These are phyloP conservation scores for Globisporangium mamillatum DNA, from an alignment of 352 stramenopile genomes.

Conservation along the genomic window DNA sequence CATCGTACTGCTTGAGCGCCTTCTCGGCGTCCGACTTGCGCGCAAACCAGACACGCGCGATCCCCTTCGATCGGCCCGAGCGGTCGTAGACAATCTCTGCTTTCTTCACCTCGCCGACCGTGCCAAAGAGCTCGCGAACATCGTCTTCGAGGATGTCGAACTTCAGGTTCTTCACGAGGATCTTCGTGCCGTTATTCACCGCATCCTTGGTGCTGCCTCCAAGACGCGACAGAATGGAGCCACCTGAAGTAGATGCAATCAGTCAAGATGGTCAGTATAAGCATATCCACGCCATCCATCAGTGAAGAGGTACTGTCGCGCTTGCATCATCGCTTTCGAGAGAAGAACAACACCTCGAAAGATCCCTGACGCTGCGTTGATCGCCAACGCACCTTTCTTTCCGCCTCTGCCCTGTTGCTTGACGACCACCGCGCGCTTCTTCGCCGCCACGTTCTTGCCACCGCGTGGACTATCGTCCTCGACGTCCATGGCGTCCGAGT, in stretches of 20 bases:
- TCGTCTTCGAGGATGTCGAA: slow-evolving; percentile 84
- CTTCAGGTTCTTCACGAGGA: slow-evolving; percentile 83
- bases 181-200: slow-evolving; percentile 52
- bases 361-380: slow-evolving; percentile 10
- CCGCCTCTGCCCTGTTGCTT: slow-evolving; percentile 39
- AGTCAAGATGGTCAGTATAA: background rate
- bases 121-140: slow-evolving; percentile 75
- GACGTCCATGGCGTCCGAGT: slow-evolving; percentile 60
- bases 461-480: slow-evolving; percentile 35
- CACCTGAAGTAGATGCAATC: slow-evolving; percentile 6
- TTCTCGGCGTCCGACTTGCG: slow-evolving; percentile 69
- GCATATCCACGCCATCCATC: too few species aligned
- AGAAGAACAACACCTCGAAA: too few species aligned
- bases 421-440: slow-evolving; percentile 56
- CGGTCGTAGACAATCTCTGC: slow-evolving; percentile 82
- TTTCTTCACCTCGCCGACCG: slow-evolving; percentile 73
- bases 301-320: too few species aligned
- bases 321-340: background rate
- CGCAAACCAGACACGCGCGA: slow-evolving; percentile 75
- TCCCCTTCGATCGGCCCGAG: slow-evolving; percentile 77
- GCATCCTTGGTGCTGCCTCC: slow-evolving; percentile 40
- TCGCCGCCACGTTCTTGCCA: slow-evolving; percentile 26
- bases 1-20: slow-evolving; percentile 82
- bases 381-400: slow-evolving; percentile 49
- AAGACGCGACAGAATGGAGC: slow-evolving; percentile 69